Evolutionary conservation across 306 rosid species (phyloP), one percentile per base, ranked within the genome.

Genomic region (Hippophae rhamnoides): DNA sequence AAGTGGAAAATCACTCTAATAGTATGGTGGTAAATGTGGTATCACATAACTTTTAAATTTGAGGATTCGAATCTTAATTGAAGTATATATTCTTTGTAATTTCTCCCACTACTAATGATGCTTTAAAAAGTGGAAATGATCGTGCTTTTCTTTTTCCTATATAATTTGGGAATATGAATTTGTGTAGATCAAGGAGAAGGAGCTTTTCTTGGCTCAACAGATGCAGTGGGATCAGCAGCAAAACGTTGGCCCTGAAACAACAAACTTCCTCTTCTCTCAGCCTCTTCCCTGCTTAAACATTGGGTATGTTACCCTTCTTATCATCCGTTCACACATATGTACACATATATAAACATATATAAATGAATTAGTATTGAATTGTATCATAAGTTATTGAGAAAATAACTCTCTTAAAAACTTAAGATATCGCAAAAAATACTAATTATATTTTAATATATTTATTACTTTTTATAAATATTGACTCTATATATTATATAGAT

Each of bases 141-240:
- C 23, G 23, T 18, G 23, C 23, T 18, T 18, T 1, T 18, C 23
- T 18, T 18, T 18, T 18, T 0, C 23, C 23, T 18, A 62, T 71
- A 61, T 66, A 64, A 31, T 49, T 13, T 46, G n/a, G 4, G 5
- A 46, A 46, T 46, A 46, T 46, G 13, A 10, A 9, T 46, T 0
- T 46, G 3, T 10, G n/a, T 45, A 89, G 97, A 86, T 90, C n/a
- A 84, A 90, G 81, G 90, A 89, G 79, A 84, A 79, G 18, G 88
- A 80, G 64, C 78, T 84, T 55, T 74, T 49, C 13, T 63, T 57
- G 54, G 77, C 78, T 13, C 72, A 56, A 41, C 71, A 70, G 38
- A 77, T 81, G 57, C 81, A 66, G 10, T 78, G 87, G 90, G 88
- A 80, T 31, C 38, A 31, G 69, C 83, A 82, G 57, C 79, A 68